Base-by-base conservation (phyloP, 2,329 filamentous ascomycete genomes). In the Xylariales sp. region DNA sequence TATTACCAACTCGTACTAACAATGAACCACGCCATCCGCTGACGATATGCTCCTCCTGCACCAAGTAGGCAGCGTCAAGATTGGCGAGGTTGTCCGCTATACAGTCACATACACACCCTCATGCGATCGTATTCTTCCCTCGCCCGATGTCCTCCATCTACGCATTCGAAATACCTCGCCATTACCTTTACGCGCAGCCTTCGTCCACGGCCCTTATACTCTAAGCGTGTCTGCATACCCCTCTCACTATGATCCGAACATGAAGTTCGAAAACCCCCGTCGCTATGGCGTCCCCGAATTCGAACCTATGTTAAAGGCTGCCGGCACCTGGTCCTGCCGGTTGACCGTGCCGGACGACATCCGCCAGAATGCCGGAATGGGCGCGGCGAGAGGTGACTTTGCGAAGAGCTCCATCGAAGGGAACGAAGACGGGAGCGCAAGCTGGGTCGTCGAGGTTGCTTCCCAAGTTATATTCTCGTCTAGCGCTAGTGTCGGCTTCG, bases 251-350 rank as follows among this genome's bases (percentile, higher is more conserved):
- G 87, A 94, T 75, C 93, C 95, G 1, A 94, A 97, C 80, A 83
- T 86, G 72, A 94, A 93, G 78, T 90, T 92, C 73, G 87, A 90
- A 65, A 85, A 90, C 59, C 86, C 91, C 1, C 87, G 89, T 60
- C 84, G 85, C 60, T 90, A 94, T 81, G 93, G 93, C 54, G 86
- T 91, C 1, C 96, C 96, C 16, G 92, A 97, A 75, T 99, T 96
- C 76, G 96, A 99, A 81, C 95, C 96, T 54, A 95, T 97, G 83
- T 87, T 99, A 77, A 98, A 98, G 83, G 94, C 96, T 8, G 96
- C 94, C 36, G 94, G 93, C 6, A 89, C 87, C 53, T 99, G 94
- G 92, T 88, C 90, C 74, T 92, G 93, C 65, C 89, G 90, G 76
- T 86, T 99, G 71, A 85, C 89, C 5, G 90, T 99, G 0, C 95